Conservation (phyloP, 2,329 filamentous ascomycete genomes). For the Gremmenia infestans region DNA sequence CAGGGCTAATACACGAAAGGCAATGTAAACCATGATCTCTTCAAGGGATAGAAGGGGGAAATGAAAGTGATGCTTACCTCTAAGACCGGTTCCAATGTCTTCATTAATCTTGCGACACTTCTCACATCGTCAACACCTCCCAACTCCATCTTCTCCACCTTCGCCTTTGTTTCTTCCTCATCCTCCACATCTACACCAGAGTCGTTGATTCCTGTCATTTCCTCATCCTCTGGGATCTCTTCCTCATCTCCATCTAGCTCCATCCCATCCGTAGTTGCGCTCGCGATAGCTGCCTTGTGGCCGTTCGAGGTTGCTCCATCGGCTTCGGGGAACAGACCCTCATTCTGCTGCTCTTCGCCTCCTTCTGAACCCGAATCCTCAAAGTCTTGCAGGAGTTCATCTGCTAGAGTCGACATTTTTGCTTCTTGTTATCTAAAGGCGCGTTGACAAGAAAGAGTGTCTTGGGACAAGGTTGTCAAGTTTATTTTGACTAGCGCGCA, state of each 20-base stretch:
- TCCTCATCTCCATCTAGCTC: conserved; percentile 58
- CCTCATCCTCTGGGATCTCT: conserved; percentile 56
- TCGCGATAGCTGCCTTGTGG: conserved; percentile 25
- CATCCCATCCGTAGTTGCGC: conserved; percentile 41
- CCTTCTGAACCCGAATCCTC: conserved; percentile 75
- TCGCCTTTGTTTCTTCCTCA: conserved; percentile 67
- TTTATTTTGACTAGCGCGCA: conserved; percentile 12
- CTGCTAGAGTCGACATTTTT: conserved; percentile 81
- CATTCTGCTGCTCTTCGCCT: conserved; percentile 55
- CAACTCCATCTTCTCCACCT: conserved; percentile 78
- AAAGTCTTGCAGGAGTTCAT: conserved; percentile 89
- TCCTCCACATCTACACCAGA: conserved; percentile 47
- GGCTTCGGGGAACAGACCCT: conserved; percentile 39
- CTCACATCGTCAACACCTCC: conserved; percentile 70
- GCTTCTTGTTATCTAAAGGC: neutral
- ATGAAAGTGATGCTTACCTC: conserved; percentile 57
- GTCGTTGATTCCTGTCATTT: conserved; percentile 43
- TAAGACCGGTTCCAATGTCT: conserved; percentile 72
- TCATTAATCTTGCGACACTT: conserved; percentile 75
- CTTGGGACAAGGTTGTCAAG: neutral
- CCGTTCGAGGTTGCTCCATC: conserved; percentile 34
- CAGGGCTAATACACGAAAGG: conserved; percentile 58
- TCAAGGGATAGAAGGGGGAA: conserved; percentile 29
- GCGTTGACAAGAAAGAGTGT: neutral
- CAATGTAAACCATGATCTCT: conserved; percentile 56